Conservation (phyloP, 345 rosid genomes). For the Geranium brycei region DNA sequence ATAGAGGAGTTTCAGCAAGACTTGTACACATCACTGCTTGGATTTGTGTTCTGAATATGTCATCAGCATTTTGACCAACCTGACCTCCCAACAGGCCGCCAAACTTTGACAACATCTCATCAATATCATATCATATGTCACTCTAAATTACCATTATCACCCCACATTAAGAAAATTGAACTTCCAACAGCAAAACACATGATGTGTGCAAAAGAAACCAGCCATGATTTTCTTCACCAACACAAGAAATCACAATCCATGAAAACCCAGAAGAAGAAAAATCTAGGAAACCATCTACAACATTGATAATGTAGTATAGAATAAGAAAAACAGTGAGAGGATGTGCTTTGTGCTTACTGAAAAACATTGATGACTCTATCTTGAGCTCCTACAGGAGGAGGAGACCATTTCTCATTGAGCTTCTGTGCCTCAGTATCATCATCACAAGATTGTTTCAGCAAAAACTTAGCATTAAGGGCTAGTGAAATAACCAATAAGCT, state of each 20-base stretch:
- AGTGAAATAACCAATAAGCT: not conserved
- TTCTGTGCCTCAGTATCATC: not conserved
- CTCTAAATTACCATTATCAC: not conserved
- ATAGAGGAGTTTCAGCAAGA: not conserved
- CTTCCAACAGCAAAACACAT: not conserved
- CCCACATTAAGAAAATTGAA: not conserved
- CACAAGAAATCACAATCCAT: too few species aligned
- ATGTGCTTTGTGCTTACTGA: slow-evolving; percentile 41
- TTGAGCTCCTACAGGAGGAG: slow-evolving; percentile 10
- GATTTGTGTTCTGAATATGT: not conserved
- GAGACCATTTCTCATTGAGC: not conserved
- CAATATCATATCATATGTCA: too few species aligned
- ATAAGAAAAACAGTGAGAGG: not conserved
- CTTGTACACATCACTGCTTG: not conserved
- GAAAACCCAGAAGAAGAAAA: too few species aligned
- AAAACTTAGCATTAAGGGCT: not conserved
- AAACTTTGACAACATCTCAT: too few species aligned
- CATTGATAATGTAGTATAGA: not conserved
- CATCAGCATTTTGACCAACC: not conserved
- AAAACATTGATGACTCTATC: slow-evolving; percentile 46
- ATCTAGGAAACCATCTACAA: not conserved
- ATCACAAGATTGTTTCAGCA: not conserved
- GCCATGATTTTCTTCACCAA: too few species aligned
- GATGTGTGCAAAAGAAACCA: not conserved
- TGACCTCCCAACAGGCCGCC: too few species aligned